Base-by-base conservation (phyloP, 495 filamentous ascomycete genomes). In the Penicillium cataractarum region DNA sequence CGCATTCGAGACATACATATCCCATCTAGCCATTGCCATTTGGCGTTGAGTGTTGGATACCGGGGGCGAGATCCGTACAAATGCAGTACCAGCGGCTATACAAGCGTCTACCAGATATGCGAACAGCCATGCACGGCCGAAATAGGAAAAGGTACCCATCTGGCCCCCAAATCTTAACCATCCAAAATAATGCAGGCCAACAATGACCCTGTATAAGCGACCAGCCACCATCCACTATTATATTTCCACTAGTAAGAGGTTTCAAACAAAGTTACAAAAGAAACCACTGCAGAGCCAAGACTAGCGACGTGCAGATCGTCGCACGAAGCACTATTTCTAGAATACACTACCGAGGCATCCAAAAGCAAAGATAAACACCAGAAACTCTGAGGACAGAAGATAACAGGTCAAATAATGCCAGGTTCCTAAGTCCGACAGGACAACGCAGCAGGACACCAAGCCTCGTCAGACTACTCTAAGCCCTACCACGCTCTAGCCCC, bases 71-170 rank as follows among this genome's bases (percentile, higher is more conserved):
- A 50, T 27, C 46, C 24, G 15, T 50, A 50, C 46, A 21, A n/a
- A 26, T 29, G 46, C 46, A 27, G 24, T 50, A 50, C 46, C 46
- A 50, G 46, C 24, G 46, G 24, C 46, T 50, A 50, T 26, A 50
- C 46, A 24, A 50, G 24, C 46, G 24, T 29, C 46, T 50, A n/a
- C n/a, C n/a, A 50, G 22, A 26, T 15, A 50, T 26, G 24, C 8
- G 46, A 7, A 27, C 26, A 50, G 46, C 24, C 24, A 9, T 27
- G 24, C 15, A 5, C 24, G 6, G 46, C 46, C 46, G 26, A 29
- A 50, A 29, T 7, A 15, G 24, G 46, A 22, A 46, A 46, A 24
- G 42, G 5, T 46, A 26, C 24, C 5, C 22, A 17, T 26, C 40
- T 27, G 24, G 46, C 24, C 26, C 12, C 46, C 8, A 2, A 4